A percentile compares a stretch with the other conserved stretches of the same genome.
Conservation (phyloP, 768 basidiomycete species). For the Leucocoprinus birnbaumii region DNA sequence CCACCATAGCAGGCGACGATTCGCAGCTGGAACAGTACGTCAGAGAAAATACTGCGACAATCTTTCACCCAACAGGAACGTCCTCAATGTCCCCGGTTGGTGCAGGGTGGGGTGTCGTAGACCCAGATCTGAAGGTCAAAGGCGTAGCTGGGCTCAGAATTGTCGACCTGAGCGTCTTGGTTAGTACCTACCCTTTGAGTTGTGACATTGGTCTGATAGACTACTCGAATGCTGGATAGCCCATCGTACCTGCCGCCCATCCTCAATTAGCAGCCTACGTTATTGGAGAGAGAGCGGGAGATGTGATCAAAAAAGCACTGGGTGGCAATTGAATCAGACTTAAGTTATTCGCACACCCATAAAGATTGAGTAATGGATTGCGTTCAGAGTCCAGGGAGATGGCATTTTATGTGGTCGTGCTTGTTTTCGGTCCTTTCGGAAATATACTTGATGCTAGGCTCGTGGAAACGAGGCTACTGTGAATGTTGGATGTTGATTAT, state of each 20-base stretch:
- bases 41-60: neutral
- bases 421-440: too few relatives aligned
- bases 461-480: too few relatives aligned
- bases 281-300: neutral
- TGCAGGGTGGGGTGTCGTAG: constrained; percentile 29
- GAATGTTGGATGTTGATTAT: too few relatives aligned
- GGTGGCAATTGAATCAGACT: too few relatives aligned
- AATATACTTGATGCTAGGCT: too few relatives aligned
- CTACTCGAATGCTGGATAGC: neutral
- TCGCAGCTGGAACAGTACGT: neutral
- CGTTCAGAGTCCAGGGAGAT: too few relatives aligned
- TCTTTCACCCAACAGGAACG: neutral
- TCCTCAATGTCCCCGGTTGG: constrained; percentile 25
- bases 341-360: too few relatives aligned
- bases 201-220: neutral
- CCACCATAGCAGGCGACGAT: neutral
- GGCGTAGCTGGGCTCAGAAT: constrained; percentile 29
- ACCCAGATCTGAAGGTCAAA: constrained; percentile 35
- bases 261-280: neutral
- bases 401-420: too few relatives aligned
- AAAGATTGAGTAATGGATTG: too few relatives aligned
- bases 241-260: neutral
- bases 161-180: constrained; percentile 34
- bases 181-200: constrained; percentile 13
- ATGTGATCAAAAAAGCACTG: neutral